Evolutionary conservation across 2,329 filamentous ascomycete genomes (phyloP).

Genomic region (Phaeosphaeria sp.): DNA sequence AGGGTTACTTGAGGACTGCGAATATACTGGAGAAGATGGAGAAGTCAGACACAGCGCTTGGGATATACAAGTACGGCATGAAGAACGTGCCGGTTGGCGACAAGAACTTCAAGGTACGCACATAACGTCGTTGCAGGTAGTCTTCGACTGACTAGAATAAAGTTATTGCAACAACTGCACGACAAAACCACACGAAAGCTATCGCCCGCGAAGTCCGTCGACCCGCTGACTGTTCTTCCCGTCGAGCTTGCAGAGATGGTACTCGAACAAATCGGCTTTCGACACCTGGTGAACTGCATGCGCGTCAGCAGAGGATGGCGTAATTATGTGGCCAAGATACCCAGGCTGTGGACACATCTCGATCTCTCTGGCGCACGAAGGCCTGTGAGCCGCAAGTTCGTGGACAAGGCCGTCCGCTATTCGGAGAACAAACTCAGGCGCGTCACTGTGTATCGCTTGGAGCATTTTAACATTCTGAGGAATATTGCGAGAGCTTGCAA

Average conservation of each 20-base stretch:
- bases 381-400: slow-evolving; percentile 51
- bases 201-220: slow-evolving; percentile 52
- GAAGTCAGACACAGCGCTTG: slow-evolving; percentile 60
- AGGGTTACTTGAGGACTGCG: slow-evolving; percentile 64
- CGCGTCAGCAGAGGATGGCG: slow-evolving; percentile 65
- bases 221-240: slow-evolving; percentile 63
- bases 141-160: not conserved
- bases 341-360: slow-evolving; percentile 60
- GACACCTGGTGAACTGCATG: slow-evolving; percentile 58
- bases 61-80: slow-evolving; percentile 66
- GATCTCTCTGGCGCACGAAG: slow-evolving; percentile 58
- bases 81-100: slow-evolving; percentile 55
- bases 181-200: slow-evolving; percentile 54
- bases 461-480: slow-evolving; percentile 50
- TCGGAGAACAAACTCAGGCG: slow-evolving; percentile 46
- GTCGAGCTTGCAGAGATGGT: slow-evolving; percentile 61
- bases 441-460: slow-evolving; percentile 44
- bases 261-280: slow-evolving; percentile 60
- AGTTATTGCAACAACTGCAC: slow-evolving; percentile 56
- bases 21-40: slow-evolving; percentile 57
- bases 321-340: slow-evolving; percentile 56
- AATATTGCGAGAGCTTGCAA: slow-evolving; percentile 49
- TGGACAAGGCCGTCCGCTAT: slow-evolving; percentile 52
- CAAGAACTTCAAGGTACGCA: slow-evolving; percentile 38
- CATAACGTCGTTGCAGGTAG: not conserved